phyloP scores from a whole-genome alignment of 139 green algal genomes.

The Pseudopediastrum boryanum region DNA sequence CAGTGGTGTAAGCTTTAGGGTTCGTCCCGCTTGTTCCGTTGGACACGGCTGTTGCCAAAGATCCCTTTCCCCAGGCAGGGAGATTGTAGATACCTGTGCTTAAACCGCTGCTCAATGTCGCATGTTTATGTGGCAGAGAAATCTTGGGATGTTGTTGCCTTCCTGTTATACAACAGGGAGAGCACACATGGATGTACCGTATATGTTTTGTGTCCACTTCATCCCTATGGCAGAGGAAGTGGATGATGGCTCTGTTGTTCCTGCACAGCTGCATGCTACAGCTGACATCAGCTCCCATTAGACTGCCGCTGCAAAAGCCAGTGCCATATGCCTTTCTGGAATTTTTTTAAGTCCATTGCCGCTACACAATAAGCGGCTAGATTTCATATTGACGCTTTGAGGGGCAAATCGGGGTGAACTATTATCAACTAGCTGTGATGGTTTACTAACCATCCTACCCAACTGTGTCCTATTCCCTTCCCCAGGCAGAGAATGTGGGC shows the following conservation, averaged over 20 bases:
- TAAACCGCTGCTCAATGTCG: no score
- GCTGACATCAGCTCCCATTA: slow-evolving; percentile 53
- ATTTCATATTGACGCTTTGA: slow-evolving; percentile 1
- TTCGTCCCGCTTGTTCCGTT: not conserved
- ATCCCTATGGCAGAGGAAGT: slow-evolving; percentile 68
- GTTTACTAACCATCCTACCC: not conserved
- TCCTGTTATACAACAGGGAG: not conserved
- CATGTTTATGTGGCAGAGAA: no score
- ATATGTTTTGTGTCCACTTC: no score
- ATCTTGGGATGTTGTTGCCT: not conserved
- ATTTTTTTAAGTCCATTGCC: slow-evolving; percentile 66
- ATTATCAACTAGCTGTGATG: not conserved
- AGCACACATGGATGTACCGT: not conserved
- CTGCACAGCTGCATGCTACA: slow-evolving; percentile 51
- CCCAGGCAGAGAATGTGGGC: slow-evolving; percentile 71
- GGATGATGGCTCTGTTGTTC: slow-evolving; percentile 63
- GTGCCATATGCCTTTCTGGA: slow-evolving; percentile 85
- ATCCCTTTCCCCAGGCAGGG: no score
- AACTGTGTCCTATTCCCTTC: no score
- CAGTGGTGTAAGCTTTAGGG: not conserved
- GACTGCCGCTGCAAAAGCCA: slow-evolving; percentile 63
- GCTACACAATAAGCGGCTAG: slow-evolving; percentile 18
- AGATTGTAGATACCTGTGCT: no score
- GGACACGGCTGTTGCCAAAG: not conserved
- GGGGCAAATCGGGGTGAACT: slow-evolving; percentile 36